Evolutionary conservation across 352 stramenopile genomes (phyloP).

Genomic region (Plasmopara viticola): DNA sequence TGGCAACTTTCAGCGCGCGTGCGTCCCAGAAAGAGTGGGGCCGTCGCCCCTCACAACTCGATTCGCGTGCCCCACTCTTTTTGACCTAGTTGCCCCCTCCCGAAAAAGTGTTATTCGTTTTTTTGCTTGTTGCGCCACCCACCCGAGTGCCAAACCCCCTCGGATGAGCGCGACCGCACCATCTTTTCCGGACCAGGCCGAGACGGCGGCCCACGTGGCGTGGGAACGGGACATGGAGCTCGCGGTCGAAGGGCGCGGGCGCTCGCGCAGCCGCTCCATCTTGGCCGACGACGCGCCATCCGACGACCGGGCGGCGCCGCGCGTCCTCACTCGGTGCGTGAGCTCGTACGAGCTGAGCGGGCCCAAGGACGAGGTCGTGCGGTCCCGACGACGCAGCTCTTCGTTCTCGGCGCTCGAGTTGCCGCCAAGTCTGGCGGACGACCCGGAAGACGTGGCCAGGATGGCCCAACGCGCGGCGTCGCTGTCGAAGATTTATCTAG

Average conservation of each 20-base stretch:
- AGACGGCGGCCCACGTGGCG: conserved; percentile 41
- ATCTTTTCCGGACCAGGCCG: conserved; percentile 30
- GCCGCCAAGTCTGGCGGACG: conserved; percentile 5
- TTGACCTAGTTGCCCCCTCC: not conserved
- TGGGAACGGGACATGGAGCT: conserved; percentile 84
- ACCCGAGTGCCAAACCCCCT: too few relatives aligned
- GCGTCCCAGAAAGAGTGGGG: not conserved
- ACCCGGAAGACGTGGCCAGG: conserved; percentile 33
- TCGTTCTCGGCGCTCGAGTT: conserved; percentile 54
- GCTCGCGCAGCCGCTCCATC: conserved; percentile 76
- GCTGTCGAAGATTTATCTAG: conserved; percentile 81
- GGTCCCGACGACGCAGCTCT: conserved; percentile 41
- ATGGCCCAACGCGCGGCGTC: conserved; percentile 63
- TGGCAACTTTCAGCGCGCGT: not conserved
- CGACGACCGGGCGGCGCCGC: conserved; percentile 1
- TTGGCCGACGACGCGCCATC: conserved; percentile 39
- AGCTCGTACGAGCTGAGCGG: conserved; percentile 26
- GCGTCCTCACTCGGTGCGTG: conserved; percentile 44
- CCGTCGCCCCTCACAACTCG: too few relatives aligned
- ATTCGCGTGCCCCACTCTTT: not conserved
- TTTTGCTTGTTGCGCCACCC: too few relatives aligned
- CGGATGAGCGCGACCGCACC: conserved; percentile 23
- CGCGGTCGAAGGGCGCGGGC: conserved; percentile 59
- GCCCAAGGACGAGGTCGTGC: conserved; percentile 4
- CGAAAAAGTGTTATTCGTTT: too few relatives aligned